Evolutionary conservation across 306 rosid species (phyloP).

Genomic region (Benincasa hispida): DNA sequence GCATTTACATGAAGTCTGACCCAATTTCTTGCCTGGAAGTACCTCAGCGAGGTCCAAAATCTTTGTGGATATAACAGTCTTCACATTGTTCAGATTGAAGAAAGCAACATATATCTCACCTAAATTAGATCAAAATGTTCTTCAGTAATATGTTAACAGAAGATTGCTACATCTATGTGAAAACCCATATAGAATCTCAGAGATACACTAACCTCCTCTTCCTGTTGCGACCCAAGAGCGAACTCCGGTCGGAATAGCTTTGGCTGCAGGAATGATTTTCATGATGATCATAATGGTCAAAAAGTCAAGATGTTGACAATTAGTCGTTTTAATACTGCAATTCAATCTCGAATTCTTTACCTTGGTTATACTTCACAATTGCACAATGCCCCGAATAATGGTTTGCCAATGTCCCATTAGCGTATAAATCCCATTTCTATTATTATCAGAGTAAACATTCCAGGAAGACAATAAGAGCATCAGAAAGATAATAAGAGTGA

Average conservation of each 20-base stretch:
- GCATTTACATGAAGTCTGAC: neutral
- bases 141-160: neutral
- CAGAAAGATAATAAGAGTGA: neutral
- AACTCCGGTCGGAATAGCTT: slow-evolving; percentile 27
- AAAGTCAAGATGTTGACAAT: neutral
- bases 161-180: slow-evolving; percentile 7
- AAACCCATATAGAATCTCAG: slow-evolving; percentile 1
- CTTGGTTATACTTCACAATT: slow-evolving; percentile 34
- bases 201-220: slow-evolving; percentile 30
- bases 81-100: neutral
- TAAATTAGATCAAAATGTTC: neutral
- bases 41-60: slow-evolving; percentile 2
- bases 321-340: neutral
- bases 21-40: neutral
- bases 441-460: slow-evolving; percentile 17
- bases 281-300: neutral
- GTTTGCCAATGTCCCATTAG: slow-evolving; percentile 64
- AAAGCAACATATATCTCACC: slow-evolving; percentile 11
- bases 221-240: slow-evolving; percentile 88
- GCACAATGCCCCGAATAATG: slow-evolving; percentile 75
- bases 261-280: slow-evolving; percentile 32
- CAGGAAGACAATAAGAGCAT: neutral
- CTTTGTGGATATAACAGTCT: neutral
- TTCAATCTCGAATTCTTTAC: slow-evolving; percentile 11
- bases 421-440: slow-evolving; percentile 68